A percentile compares a stretch with the other conserved stretches of the same genome.
phyloP scores from a whole-genome alignment of 2,329 filamentous ascomycete genomes.

The Colletotrichum sp. region DNA sequence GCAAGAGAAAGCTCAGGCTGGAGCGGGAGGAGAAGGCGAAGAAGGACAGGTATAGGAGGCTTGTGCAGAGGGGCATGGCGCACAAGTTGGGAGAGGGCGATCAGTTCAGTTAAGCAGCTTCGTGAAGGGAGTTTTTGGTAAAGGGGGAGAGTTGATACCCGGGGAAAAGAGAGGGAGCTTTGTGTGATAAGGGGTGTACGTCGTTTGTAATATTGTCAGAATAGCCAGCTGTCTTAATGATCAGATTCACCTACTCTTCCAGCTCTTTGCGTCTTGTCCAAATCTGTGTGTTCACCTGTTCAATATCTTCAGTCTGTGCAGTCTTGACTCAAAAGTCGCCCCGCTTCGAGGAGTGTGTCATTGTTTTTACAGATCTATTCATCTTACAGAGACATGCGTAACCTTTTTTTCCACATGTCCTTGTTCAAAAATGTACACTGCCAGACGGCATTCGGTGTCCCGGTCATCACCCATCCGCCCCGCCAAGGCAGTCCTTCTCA shows the following conservation, averaged over 20 bases:
- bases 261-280: neutral
- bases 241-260: neutral
- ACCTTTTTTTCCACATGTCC: constrained; percentile 5
- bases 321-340: neutral
- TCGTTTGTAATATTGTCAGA: neutral
- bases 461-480: neutral
- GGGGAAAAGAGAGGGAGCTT: neutral
- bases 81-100: constrained; percentile 67
- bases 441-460: constrained; percentile 10
- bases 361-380: constrained; percentile 43
- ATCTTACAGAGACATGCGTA: constrained; percentile 37
- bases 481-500: neutral
- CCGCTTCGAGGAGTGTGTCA: constrained; percentile 17
- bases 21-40: constrained; percentile 49
- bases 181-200: neutral
- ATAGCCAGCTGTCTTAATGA: neutral
- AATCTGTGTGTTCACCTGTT: neutral
- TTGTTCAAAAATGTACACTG: constrained; percentile 22
- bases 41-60: constrained; percentile 47
- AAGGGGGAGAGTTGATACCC: constrained; percentile 15
- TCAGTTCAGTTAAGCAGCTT: constrained; percentile 60
- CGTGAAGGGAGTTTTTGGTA: constrained; percentile 26
- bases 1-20: constrained; percentile 77
- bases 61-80: constrained; percentile 55
- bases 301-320: neutral